Evolutionary conservation across 768 basidiomycete species (phyloP).

Genomic region (Guyanaporus albipodus): DNA sequence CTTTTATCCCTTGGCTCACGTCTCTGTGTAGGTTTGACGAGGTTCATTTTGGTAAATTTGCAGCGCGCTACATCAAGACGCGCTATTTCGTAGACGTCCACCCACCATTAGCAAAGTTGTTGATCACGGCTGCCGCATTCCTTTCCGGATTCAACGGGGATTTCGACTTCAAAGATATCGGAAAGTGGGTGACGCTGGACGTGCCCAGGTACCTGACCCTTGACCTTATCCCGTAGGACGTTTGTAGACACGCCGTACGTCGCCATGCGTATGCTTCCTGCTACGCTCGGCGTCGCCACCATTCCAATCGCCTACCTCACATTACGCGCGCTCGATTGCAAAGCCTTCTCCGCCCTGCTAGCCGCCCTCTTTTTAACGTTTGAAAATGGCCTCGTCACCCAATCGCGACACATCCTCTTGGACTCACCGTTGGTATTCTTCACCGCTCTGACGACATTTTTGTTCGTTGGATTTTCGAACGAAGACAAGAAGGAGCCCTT

Average conservation of each 20-base stretch:
- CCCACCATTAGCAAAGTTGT: conserved; percentile 91
- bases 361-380: conserved; percentile 90
- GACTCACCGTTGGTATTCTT: conserved; percentile 99
- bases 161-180: conserved; percentile 98
- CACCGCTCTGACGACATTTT: conserved; percentile 82
- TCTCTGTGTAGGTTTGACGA: conserved; percentile 77
- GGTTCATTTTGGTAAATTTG: conserved; percentile 98
- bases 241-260: conserved; percentile 92
- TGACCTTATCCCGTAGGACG: conserved; percentile 42
- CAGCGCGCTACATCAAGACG: conserved; percentile 88
- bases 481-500: conserved; percentile 86
- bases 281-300: conserved; percentile 81
- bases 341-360: conserved; percentile 87
- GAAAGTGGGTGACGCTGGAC: conserved; percentile 59
- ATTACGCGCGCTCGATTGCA: conserved; percentile 87
- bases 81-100: conserved; percentile 94
- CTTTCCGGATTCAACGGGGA: conserved; percentile 85
- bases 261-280: conserved; percentile 96
- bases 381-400: conserved; percentile 94
- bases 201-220: background rate
- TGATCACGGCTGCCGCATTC: conserved; percentile 89
- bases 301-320: conserved; percentile 92
- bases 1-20: background rate
- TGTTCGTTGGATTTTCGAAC: conserved; percentile 89
- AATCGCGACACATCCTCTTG: conserved; percentile 94